These are phyloP conservation scores for Pneumocystis wakefieldiae DNA, from an alignment of 1,139 yeast genomes.

Conservation along the genomic window DNA sequence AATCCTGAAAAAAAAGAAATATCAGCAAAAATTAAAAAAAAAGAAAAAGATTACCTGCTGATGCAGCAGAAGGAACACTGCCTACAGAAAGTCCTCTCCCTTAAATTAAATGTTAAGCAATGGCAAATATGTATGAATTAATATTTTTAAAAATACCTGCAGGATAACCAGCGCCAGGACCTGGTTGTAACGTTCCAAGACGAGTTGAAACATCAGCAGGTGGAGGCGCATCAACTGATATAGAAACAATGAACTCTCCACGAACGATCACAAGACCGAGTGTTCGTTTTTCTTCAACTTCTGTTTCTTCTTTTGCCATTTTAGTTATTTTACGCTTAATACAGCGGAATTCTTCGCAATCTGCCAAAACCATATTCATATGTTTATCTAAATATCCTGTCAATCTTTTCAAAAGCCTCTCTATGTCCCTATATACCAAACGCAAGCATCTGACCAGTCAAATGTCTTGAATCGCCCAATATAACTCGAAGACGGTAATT, in stretches of 20 bases:
- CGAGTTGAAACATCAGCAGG: conserved; percentile 34
- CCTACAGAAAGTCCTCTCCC: background rate
- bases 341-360: conserved; percentile 63
- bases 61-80: background rate
- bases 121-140: background rate
- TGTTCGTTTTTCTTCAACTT: conserved; percentile 47
- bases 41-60: background rate
- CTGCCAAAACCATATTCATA: conserved; percentile 73
- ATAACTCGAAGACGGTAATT: conserved; percentile 60
- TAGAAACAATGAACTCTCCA: conserved; percentile 78
- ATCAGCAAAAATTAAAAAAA: background rate
- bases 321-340: conserved; percentile 8
- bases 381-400: conserved; percentile 24
- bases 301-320: conserved; percentile 4
- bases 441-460: conserved; percentile 68
- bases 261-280: conserved; percentile 72
- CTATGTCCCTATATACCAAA: conserved; percentile 39
- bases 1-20: conserved; percentile 4
- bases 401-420: background rate
- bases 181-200: conserved; percentile 28
- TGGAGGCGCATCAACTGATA: conserved; percentile 71
- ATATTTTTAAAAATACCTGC: conserved; percentile 20
- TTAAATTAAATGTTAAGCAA: background rate
- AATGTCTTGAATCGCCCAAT: conserved; percentile 58
- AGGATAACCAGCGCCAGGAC: conserved; percentile 34